phyloP scores from a whole-genome alignment of 805 yeast genomes.

The Lachancea quebecensis region DNA sequence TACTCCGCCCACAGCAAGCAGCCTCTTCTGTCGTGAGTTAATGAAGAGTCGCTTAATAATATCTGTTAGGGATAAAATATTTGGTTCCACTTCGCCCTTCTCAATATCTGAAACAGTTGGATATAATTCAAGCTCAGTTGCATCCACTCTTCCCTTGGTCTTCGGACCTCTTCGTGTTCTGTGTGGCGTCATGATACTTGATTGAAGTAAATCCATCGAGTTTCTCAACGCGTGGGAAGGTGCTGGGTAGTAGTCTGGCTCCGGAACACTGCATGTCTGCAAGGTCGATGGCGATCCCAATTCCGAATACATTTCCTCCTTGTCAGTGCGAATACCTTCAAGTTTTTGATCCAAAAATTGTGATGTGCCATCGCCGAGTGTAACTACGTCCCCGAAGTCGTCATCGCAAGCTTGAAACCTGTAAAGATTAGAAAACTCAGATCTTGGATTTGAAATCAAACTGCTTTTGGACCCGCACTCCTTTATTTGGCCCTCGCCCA shows the following conservation, averaged over 20 bases:
- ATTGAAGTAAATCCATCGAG: constrained; percentile 3
- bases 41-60: constrained; percentile 29
- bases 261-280: not conserved
- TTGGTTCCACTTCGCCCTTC: not conserved
- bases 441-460: constrained; percentile 18
- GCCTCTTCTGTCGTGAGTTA: constrained; percentile 21
- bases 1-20: constrained; percentile 44
- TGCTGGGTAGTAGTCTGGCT: not conserved
- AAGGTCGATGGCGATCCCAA: constrained; percentile 4
- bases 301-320: constrained; percentile 5
- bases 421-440: constrained; percentile 1
- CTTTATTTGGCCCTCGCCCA: constrained; percentile 52
- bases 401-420: constrained; percentile 3
- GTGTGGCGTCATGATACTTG: not conserved
- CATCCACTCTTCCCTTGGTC: not conserved
- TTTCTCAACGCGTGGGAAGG: not conserved
- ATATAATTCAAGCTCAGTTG: not conserved
- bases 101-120: not conserved
- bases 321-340: constrained; percentile 1
- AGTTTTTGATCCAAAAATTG: not conserved
- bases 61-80: not conserved
- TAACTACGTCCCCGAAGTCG: not conserved
- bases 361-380: not conserved
- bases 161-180: not conserved
- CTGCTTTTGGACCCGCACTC: constrained; percentile 38